phyloP scores from a whole-genome alignment of 192 early-diverging fungal species.

The Thamnidium elegans region DNA sequence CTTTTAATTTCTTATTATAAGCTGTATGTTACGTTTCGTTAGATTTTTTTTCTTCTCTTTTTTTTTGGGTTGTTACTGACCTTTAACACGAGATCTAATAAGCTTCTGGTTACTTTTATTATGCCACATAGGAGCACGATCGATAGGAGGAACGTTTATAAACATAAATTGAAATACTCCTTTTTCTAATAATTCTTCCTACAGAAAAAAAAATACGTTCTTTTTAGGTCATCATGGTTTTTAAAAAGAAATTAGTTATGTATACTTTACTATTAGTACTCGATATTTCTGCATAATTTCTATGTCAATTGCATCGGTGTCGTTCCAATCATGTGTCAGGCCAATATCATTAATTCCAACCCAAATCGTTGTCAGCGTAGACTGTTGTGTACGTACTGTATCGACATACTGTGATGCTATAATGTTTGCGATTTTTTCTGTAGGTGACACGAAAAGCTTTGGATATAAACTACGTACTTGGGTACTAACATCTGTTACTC shows the following conservation, averaged over 20 bases:
- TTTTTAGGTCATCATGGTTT: too few species aligned
- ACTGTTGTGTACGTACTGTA: not conserved
- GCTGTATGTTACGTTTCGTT: not conserved
- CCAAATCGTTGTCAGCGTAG: conserved; percentile 12
- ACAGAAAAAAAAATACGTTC: too few species aligned
- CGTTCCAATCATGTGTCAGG: conserved; percentile 10
- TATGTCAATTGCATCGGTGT: not conserved
- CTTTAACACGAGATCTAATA: conserved; percentile 4
- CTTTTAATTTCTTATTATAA: conserved; percentile 17
- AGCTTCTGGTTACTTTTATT: not conserved
- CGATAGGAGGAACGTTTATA: conserved; percentile 19
- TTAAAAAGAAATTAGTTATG: not conserved
- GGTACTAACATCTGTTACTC: conserved; percentile 19
- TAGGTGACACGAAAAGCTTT: conserved; percentile 8
- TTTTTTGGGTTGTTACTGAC: not conserved
- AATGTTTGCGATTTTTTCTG: not conserved
- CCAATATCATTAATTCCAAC: conserved; percentile 26
- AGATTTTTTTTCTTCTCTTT: too few species aligned
- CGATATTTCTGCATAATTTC: conserved; percentile 14
- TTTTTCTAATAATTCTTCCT: conserved; percentile 1
- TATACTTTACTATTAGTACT: conserved; percentile 10
- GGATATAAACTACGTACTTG: conserved; percentile 16
- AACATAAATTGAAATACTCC: not conserved
- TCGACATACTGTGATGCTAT: conserved; percentile 8
- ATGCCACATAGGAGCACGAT: conserved; percentile 9